These are phyloP conservation scores for Trypanosoma theileri DNA, from an alignment of 208 protist genomes.

Conservation along the genomic window DNA sequence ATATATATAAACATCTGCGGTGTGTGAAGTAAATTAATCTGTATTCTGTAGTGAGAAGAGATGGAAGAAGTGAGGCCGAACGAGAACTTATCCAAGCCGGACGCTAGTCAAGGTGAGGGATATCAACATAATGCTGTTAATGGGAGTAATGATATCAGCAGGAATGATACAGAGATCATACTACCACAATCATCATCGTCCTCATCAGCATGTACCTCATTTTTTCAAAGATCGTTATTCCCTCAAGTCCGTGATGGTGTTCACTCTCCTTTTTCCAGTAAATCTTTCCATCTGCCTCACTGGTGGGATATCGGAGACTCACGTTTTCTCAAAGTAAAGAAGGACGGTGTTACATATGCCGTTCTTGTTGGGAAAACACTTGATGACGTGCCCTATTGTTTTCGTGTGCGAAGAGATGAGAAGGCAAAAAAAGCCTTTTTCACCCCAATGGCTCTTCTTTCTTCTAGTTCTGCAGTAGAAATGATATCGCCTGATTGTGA, in stretches of 20 bases:
- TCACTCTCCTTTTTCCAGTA: background rate
- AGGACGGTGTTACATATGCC: slow-evolving; percentile 3
- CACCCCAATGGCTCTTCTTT: background rate
- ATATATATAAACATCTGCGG: too few relatives aligned
- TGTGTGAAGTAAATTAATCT: too few relatives aligned
- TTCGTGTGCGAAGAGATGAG: slow-evolving; percentile 12
- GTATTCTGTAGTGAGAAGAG: too few relatives aligned
- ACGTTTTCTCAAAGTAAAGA: slow-evolving; percentile 11
- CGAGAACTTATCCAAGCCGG: too few relatives aligned
- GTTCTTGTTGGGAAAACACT: slow-evolving; percentile 5
- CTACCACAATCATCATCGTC: background rate
- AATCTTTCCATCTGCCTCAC: slow-evolving; percentile 8
- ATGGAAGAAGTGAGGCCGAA: too few relatives aligned
- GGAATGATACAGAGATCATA: background rate
- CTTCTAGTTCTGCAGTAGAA: background rate
- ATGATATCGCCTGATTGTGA: too few relatives aligned
- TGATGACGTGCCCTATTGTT: background rate
- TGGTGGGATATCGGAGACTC: slow-evolving; percentile 1
- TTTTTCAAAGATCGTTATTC: background rate
- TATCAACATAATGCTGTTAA: background rate
- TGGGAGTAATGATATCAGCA: background rate
- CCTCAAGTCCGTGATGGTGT: background rate
- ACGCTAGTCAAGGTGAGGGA: too few relatives aligned
- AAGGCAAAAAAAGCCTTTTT: background rate
- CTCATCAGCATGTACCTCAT: background rate